Conservation (phyloP, 345 rosid genomes). For the Dipteronia dyeriana region DNA sequence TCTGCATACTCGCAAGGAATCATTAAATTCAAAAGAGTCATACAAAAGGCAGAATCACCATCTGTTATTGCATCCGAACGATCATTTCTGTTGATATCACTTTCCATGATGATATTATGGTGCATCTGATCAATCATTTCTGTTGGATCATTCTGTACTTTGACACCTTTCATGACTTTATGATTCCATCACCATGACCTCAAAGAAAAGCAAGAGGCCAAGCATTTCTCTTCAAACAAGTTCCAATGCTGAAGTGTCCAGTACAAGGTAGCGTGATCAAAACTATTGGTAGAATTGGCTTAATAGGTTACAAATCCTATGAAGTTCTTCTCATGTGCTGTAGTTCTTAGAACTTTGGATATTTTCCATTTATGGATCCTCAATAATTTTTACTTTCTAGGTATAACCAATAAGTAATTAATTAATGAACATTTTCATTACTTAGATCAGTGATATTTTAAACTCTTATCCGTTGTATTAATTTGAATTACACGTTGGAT, state of each 20-base stretch:
- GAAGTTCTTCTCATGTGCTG: neutral
- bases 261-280: neutral
- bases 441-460: neutral
- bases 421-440: neutral
- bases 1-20: neutral
- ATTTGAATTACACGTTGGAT: neutral
- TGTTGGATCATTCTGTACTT: no score
- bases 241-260: neutral
- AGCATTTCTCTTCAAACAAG: neutral
- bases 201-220: neutral
- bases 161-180: neutral
- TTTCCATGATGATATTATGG: no score
- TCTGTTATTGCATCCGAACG: neutral
- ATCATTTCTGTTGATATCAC: neutral
- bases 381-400: neutral
- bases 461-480: neutral
- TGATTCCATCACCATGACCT: neutral
- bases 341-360: neutral
- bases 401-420: neutral
- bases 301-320: neutral
- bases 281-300: neutral
- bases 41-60: neutral
- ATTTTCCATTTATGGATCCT: neutral
- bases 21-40: neutral
- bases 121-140: neutral